Conservation (phyloP, 768 basidiomycete genomes). For the Hericium rajendrae region DNA sequence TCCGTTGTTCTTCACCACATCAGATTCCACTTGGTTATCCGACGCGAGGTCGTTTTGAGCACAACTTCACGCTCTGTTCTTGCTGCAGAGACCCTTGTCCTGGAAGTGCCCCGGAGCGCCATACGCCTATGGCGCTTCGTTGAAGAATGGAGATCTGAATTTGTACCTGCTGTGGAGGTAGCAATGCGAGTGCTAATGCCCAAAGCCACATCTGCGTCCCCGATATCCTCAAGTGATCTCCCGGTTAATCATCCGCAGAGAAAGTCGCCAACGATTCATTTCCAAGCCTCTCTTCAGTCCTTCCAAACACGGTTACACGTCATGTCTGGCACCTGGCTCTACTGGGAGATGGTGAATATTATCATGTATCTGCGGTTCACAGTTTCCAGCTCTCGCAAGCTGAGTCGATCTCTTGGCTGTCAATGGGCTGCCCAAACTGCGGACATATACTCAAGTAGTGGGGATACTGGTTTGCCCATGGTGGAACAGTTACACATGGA, state of each 20-base stretch:
- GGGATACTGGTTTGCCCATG: conserved; percentile 22
- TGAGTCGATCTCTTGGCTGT: conserved; percentile 46
- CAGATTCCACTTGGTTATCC: conserved; percentile 35
- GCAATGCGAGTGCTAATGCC: conserved; percentile 55
- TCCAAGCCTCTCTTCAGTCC: conserved; percentile 43
- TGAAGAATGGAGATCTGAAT: conserved; percentile 77
- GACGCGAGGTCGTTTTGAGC: conserved; percentile 34
- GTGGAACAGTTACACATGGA: conserved; percentile 48
- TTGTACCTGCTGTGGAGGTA: conserved; percentile 63
- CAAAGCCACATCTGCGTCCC: conserved; percentile 40
- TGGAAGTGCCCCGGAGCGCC: conserved; percentile 73
- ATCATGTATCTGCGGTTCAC: conserved; percentile 33
- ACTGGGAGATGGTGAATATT: conserved; percentile 54
- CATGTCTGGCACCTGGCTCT: conserved; percentile 83
- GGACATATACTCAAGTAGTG: conserved; percentile 41
- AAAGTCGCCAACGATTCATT: conserved; percentile 26
- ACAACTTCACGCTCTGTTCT: conserved; percentile 34
- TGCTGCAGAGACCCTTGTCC: conserved; percentile 33
- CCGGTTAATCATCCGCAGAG: neutral
- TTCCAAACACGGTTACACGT: conserved; percentile 63
- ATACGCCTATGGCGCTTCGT: conserved; percentile 68
- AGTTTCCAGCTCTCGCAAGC: conserved; percentile 25
- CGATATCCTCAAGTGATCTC: neutral
- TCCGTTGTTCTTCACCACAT: conserved; percentile 41
- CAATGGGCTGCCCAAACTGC: conserved; percentile 54